Evolutionary conservation across 2,329 filamentous ascomycete species (phyloP).

Genomic region (Fusarium torreyae): DNA sequence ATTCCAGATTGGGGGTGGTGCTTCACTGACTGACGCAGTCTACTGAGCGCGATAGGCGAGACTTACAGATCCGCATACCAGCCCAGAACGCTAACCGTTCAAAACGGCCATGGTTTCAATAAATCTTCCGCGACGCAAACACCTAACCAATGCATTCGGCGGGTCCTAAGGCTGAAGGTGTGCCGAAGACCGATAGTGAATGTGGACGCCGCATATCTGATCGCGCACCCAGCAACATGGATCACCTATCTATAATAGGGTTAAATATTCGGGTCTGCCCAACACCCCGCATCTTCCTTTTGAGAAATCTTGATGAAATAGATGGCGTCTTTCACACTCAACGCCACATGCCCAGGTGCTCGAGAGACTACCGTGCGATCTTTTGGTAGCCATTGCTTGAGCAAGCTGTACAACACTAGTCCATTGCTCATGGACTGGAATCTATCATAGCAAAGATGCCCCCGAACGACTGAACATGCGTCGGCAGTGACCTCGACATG

Average conservation of each 20-base stretch:
- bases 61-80: not conserved
- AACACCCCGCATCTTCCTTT: not conserved
- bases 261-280: not conserved
- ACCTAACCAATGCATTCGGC: not conserved
- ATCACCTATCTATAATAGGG: no score
- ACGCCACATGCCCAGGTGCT: not conserved
- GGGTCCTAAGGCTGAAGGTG: not conserved
- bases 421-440: no score
- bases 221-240: not conserved
- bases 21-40: not conserved
- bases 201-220: not conserved
- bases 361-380: not conserved
- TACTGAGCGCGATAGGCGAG: no score
- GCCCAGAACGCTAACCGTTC: not conserved
- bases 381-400: not conserved
- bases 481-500: no score
- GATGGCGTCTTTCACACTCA: not conserved
- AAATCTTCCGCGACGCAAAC: not conserved
- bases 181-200: not conserved
- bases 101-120: not conserved
- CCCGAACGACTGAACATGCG: no score
- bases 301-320: not conserved
- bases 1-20: conserved; percentile 1
- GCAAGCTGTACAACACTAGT: no score
- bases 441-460: no score